Base-by-base conservation (phyloP, 2,329 filamentous ascomycete species). In the Fusarium xyrophilum region DNA sequence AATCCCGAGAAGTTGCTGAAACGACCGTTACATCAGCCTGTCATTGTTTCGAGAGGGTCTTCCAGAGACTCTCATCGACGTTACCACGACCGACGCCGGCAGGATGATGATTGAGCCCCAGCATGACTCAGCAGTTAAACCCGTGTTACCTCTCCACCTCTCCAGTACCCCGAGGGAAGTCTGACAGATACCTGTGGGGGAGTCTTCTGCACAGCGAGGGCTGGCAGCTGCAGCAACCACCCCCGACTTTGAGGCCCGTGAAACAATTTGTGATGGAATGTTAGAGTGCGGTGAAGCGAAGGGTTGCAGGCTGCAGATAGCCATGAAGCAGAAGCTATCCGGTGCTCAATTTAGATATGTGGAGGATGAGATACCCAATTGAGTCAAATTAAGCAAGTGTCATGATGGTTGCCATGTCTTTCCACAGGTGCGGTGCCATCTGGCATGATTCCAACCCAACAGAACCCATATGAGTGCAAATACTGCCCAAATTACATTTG, bases 11-110 rank as follows among this genome's bases (percentile, higher is more conserved):
- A 83, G 68, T 75, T 80, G 51, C 77, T 88, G 59, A 88, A 88
- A 74, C 80, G 86, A 27, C 86, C 86, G 23, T 78, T 87, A 23
- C 86, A 88, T 70, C 82, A 85, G 63, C 86, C 86, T 12, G 77
- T 88, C 19, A 74, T 86, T 35, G 82, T 88, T 50, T 75, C 75
- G 23, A 73, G 68, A 35, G 72, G 72, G n/a, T 59, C 67, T 12
- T 58, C 67, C 44, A 69, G 61, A 67, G 73, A 75, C 66, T 68
- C 71, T 67, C 67, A 69, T 28, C 65, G 70, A 40, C 66, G 60
- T 28, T 65, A 71, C 60, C 76, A 77, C 69, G 75, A 75, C 60
- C 65, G 60, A 56, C 63, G 72, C 39, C 74, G 73, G 44, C 57
- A 70, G 46, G 72, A 74, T 59, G 65, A 69, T 39, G 60, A 69